Percentiles rank a stretch among this genome's conserved stretches.
Conservation (phyloP, 2,329 filamentous ascomycete genomes). For the Alternaria longipes region DNA sequence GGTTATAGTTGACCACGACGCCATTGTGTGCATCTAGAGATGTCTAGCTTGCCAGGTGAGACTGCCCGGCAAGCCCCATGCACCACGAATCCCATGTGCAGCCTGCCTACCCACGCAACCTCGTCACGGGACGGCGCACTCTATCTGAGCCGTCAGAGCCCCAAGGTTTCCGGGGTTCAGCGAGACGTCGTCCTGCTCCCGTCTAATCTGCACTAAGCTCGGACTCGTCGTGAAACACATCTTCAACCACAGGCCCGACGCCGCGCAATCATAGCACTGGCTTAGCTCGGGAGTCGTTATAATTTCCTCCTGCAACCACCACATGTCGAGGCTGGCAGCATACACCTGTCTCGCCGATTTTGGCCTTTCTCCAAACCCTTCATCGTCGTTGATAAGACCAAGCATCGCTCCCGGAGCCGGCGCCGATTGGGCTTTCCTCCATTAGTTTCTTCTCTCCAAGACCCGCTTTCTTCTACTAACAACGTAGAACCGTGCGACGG, state of each 20-base stretch:
- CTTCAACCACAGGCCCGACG: conserved; percentile 1
- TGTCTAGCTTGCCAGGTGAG: not conserved
- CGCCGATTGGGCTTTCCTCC: conserved; percentile 9
- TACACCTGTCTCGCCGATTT: conserved; percentile 11
- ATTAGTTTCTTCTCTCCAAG: conserved; percentile 11
- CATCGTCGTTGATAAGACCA: not conserved
- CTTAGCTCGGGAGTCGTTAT: not conserved
- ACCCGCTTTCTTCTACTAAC: conserved; percentile 19
- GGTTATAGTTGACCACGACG: not conserved
- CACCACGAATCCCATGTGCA: too few species aligned
- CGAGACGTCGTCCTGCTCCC: conserved; percentile 34
- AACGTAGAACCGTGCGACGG: conserved; percentile 13
- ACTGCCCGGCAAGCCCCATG: not conserved
- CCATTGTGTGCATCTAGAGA: not conserved
- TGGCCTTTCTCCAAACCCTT: not conserved
- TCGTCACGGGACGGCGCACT: conserved; percentile 16
- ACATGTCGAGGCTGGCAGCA: not conserved
- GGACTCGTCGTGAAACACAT: conserved; percentile 32
- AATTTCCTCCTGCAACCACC: conserved; percentile 9
- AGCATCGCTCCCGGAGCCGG: conserved; percentile 3
- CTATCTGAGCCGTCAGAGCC: conserved; percentile 8
- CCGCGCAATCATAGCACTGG: conserved; percentile 2
- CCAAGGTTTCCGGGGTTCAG: conserved; percentile 15
- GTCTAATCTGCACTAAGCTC: conserved; percentile 37
- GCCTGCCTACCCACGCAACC: not conserved